These are phyloP conservation scores for Cicer arietinum DNA, from an alignment of 306 rosid species.

Conservation along the genomic window DNA sequence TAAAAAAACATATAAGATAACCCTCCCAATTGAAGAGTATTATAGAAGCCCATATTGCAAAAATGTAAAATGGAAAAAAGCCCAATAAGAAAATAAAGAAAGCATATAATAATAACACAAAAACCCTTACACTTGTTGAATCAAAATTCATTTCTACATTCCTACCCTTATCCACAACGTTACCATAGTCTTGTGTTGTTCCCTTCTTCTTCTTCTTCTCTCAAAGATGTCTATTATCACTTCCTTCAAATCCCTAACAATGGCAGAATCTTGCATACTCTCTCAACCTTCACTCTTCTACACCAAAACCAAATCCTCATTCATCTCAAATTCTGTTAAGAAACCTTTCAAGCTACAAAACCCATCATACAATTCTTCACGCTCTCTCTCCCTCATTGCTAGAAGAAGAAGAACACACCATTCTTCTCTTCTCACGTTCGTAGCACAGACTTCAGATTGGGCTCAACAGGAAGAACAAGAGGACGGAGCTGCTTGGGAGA, in stretches of 20 bases:
- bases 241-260: constrained; percentile 58
- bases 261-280: constrained; percentile 62
- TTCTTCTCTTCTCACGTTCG: constrained; percentile 59
- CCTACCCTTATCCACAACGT: constrained; percentile 52
- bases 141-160: neutral
- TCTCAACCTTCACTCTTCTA: constrained; percentile 60
- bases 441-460: constrained; percentile 82
- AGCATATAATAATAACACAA: neutral
- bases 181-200: neutral
- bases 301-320: constrained; percentile 50
- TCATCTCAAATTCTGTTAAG: constrained; percentile 53
- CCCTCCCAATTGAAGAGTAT: too few species aligned
- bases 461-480: constrained; percentile 70
- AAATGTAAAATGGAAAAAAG: too few species aligned
- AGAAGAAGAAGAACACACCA: constrained; percentile 42
- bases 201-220: constrained; percentile 33
- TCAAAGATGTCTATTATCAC: constrained; percentile 57
- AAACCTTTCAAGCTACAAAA: constrained; percentile 53
- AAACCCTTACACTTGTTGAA: constrained; percentile 17
- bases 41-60: too few species aligned
- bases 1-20: too few species aligned
- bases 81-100: neutral
- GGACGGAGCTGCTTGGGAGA: constrained; percentile 54
- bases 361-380: constrained; percentile 47
- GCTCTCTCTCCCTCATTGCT: constrained; percentile 30